These are phyloP conservation scores for Coemansia sp. DNA, from an alignment of 192 early-diverging fungal species.

Conservation along the genomic window DNA sequence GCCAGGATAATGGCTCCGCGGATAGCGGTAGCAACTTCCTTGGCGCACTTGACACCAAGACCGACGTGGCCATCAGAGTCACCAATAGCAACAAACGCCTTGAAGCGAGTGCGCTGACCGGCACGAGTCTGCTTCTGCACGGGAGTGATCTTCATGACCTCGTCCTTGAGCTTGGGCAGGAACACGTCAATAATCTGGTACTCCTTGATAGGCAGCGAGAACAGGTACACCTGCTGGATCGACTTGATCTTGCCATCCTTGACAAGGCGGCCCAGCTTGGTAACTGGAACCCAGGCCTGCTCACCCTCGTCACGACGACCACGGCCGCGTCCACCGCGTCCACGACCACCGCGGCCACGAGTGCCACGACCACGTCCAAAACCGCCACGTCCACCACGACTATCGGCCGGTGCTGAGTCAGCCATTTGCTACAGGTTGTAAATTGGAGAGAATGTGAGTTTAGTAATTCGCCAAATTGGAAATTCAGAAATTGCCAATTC, in stretches of 20 bases:
- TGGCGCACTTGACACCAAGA: constrained; percentile 99
- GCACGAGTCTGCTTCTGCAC: constrained; percentile 99
- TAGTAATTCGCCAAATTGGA: not conserved
- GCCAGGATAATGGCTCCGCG: constrained; percentile 98
- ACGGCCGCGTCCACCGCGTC: constrained; percentile 74
- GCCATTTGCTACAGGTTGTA: constrained; percentile 67
- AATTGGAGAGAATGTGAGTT: not conserved
- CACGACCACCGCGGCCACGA: constrained; percentile 77
- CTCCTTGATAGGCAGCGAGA: constrained; percentile 99
- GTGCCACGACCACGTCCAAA: constrained; percentile 70
- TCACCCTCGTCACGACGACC: constrained; percentile 86
- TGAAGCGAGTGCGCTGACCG: constrained; percentile 99
- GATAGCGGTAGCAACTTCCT: constrained; percentile 99
- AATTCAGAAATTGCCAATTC: not conserved
- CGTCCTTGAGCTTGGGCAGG: constrained; percentile 95
- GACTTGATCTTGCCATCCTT: constrained; percentile 97
- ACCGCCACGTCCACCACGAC: constrained; percentile 61
- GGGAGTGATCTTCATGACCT: constrained; percentile 99
- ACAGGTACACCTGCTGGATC: constrained; percentile 97
- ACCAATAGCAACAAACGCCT: constrained; percentile 99
- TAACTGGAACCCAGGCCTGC: constrained; percentile 92
- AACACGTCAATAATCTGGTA: constrained; percentile 98
- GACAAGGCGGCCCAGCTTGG: constrained; percentile 98
- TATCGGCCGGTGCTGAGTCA: constrained; percentile 78
- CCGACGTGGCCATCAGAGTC: constrained; percentile 97